Evolutionary conservation across 768 basidiomycete genomes (phyloP), one percentile per base, ranked within the genome.

Genomic region (Coprinellus micaceus): DNA sequence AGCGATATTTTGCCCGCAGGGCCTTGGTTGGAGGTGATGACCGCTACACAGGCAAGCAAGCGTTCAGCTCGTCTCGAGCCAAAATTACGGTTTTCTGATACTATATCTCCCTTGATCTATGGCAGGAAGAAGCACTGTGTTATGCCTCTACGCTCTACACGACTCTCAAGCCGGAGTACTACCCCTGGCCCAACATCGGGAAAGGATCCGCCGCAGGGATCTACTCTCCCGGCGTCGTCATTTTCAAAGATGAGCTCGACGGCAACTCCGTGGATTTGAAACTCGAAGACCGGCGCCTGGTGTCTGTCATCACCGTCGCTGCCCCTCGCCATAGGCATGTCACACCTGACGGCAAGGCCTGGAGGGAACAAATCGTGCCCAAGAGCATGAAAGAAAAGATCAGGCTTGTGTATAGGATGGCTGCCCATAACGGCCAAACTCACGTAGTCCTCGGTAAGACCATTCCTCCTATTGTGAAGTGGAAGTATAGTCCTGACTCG

Each of bases 131-230:
- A 62, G 75, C 77, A 0, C 67, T 80, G 0, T 80, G 78, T 58
- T 80, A 79, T 60, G 74, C 76, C 9, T 78, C 78, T 3, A 78
- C 77, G 4, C 67, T 80, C 4, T 80, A 74, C 58, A 54, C 57
- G 12, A 78, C 77, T 1, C 69, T 80, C 33, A 72, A 73, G 43
- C 61, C 62, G 24, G 62, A 64, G 6, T 77, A 72, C 57, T 79
- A 79, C 53, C 78, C 78, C 9, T 79, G 78, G 78, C 71, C 75
- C 12, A 80, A 80, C 61, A 62, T 70, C 17, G 78, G 78, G 30
- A 66, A 64, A 2, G 73, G 72, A 1, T 77, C 72, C 17, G 60
- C 66, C 4, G 71, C 74, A 2, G 78, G 75, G 1, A 54, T 79
- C 1, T 79, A 61, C 63, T 80, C 78, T 0, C 76, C 78, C 0